Conservation (phyloP, 2,329 filamentous ascomycete species). For the Claviceps humidiphila region DNA sequence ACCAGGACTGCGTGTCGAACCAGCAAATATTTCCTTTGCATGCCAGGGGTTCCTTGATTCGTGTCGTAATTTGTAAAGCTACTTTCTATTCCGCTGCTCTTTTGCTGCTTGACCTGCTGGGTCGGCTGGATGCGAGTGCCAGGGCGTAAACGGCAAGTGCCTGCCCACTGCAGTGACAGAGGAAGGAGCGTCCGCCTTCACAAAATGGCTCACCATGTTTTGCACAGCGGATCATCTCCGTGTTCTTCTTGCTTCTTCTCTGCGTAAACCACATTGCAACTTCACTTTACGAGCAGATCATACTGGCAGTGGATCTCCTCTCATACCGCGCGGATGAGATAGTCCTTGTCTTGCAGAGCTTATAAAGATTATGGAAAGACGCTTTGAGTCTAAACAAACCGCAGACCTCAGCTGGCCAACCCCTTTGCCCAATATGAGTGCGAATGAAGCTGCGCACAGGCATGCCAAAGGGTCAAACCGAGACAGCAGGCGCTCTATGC, state of each 20-base stretch:
- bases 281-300: background rate
- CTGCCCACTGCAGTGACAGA: background rate
- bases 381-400: background rate
- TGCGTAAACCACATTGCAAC: background rate
- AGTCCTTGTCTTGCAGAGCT: background rate
- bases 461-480: background rate
- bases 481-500: background rate
- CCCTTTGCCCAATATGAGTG: background rate
- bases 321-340: background rate
- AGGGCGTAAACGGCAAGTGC: background rate
- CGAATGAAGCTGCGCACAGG: background rate
- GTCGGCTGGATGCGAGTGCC: constrained; percentile 1
- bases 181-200: background rate
- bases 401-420: background rate
- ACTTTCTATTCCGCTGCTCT: background rate
- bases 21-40: no score
- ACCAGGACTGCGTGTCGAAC: background rate
- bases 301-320: background rate
- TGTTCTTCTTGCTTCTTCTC: background rate
- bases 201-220: background rate
- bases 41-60: no score
- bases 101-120: background rate
- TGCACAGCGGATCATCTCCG: no score
- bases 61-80: background rate
- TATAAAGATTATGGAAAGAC: background rate